Evolutionary conservation across 2,329 filamentous ascomycete species (phyloP), one percentile per base, ranked within the genome.

Genomic region (Botrytis sinoallii): DNA sequence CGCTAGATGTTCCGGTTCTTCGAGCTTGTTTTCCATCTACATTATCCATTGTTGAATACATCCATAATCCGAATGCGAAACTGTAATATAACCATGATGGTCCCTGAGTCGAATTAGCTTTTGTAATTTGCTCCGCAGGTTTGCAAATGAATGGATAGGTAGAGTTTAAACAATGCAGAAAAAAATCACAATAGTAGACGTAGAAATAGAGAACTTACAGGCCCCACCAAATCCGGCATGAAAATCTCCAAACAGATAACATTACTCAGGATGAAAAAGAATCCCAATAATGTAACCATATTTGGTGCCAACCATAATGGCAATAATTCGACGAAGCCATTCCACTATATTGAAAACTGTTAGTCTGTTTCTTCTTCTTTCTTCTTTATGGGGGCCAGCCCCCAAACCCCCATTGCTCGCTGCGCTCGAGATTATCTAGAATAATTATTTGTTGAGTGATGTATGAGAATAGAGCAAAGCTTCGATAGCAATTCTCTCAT

Each of bases 1-100:
- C 94, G 82, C 94, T 98, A 44, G 95, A 98, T 6, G 95, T 98
- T 71, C 95, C 95, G 6, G 96, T 99, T 80, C 96, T 89, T 77
- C 96, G 89, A 74, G 96, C 96, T 85, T 99, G 96, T 85, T 99
- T 99, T 78, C 96, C 96, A 83, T 99, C 96, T 77, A 98, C 92
- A 83, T 99, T 99, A 86, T 99, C 96, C 92, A 99, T 95, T 22
- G 96, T 99, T 79, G 96, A 97, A 84, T 98, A 97, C 93, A 97
- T 96, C 92, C 97, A 99, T 74, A 99, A 88, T 59, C 96, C 96
- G 77, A 97, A 89, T 1, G 95, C 95, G 83, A 98, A 98, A 84
- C 94, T 97, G 82, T 93, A 97, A 85, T 97, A 98, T 32, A 98
- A 83, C 95, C 96, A 98, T 79, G 91, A 88, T 14, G 95, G 94